Conservation (phyloP, 495 filamentous ascomycete genomes). For the Bryoglossum gracile region DNA sequence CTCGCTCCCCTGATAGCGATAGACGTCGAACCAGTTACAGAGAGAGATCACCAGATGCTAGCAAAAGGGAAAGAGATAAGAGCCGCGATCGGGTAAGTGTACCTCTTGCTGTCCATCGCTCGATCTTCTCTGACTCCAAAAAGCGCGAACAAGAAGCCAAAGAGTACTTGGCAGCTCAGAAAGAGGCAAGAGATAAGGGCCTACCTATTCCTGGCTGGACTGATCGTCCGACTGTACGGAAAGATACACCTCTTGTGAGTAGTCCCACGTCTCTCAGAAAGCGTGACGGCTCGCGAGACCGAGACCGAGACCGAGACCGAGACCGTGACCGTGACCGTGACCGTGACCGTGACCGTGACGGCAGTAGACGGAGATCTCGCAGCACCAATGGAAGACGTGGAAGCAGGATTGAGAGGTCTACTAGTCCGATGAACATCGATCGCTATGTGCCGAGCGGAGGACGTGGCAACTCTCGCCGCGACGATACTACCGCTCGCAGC, state of each 20-base stretch:
- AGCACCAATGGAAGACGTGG: conserved; percentile 23
- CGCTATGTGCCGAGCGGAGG: conserved; percentile 49
- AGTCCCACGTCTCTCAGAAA: conserved; percentile 16
- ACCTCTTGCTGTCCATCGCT: conserved; percentile 28
- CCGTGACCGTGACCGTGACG: conserved; percentile 9
- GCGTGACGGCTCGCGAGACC: conserved; percentile 18
- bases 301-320: conserved; percentile 8
- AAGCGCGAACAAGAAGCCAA: conserved; percentile 52
- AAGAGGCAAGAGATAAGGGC: conserved; percentile 44
- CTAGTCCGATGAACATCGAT: conserved; percentile 40
- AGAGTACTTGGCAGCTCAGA: conserved; percentile 45
- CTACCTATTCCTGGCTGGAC: conserved; percentile 33
- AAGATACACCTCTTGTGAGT: conserved; percentile 2
- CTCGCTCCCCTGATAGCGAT: conserved; percentile 26
- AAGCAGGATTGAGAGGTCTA: conserved; percentile 40
- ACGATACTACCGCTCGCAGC: conserved; percentile 8
- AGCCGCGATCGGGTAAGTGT: conserved; percentile 24
- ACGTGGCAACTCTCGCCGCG: conserved; percentile 10
- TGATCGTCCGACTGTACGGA: not conserved
- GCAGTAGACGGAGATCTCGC: conserved; percentile 16
- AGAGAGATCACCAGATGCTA: not conserved
- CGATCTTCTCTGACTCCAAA: conserved; percentile 47
- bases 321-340: conserved; percentile 14
- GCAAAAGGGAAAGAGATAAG: conserved; percentile 11
- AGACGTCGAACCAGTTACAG: conserved; percentile 27